Evolutionary conservation across 2,329 filamentous ascomycete species (phyloP), one percentile per base, ranked within the genome.

Genomic region (Esteya vermicola): DNA sequence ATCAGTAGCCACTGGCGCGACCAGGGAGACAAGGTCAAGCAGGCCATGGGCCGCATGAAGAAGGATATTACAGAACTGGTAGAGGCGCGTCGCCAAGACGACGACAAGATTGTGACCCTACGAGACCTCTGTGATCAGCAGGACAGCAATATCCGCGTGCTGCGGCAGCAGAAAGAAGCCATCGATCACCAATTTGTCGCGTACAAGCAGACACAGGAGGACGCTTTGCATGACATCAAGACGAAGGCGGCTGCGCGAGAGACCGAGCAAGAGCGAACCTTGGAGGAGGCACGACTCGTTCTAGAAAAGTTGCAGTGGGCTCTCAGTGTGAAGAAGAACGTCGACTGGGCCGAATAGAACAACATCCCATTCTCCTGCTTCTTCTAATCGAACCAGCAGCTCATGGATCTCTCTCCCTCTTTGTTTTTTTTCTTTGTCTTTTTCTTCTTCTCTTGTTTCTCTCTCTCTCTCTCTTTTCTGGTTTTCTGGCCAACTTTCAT

Each of bases 91-190:
- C 64, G 59, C 45, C 62, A 61, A 38, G 77, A 83, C 51, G 74
- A 78, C 49, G 68, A 71, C 52, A 75, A 70, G 57, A 76, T 81
- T 48, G 67, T 63, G 45, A 75, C 72, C 25, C 62, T 85, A 38
- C 68, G 75, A 38, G 75, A 82, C 43, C 65, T 86, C 25, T 79
- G 75, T 54, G 79, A 85, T 47, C 81, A 86, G 57, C 76, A 85
- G 53, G 72, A 81, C 47, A 68, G 70, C 51, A 81, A 84, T 50
- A 69, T 82, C 43, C 70, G 72, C 42, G 65, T 73, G 43, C 60
- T 78, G 20, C 59, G 61, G 43, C 65, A 68, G 36, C 70, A 81
- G 50, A 81, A 83, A 51, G 68, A 72, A 22, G 70, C 70, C 14
- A 75, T 85, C 43, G 57, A 60, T 14, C 59, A 59, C 35, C 61